Conservation (phyloP, 805 yeast genomes). For the Teunomyces funiuensis region DNA sequence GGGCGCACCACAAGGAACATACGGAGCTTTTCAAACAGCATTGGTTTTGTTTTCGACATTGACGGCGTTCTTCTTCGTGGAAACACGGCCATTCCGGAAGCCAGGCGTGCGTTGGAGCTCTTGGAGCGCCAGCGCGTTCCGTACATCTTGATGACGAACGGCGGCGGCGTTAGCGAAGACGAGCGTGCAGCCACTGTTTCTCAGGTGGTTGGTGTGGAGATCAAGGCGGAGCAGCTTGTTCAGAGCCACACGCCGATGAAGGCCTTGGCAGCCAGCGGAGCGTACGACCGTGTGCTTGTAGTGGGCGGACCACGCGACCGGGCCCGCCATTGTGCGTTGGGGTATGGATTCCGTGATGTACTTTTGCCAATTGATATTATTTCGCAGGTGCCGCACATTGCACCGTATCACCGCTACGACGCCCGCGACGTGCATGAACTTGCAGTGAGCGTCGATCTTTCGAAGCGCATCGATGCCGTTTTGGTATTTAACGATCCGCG, state of each 20-base stretch:
- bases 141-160: slow-evolving; percentile 82
- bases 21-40: background rate
- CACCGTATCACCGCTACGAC: slow-evolving; percentile 67
- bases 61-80: slow-evolving; percentile 90
- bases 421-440: slow-evolving; percentile 44
- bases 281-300: slow-evolving; percentile 63
- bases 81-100: slow-evolving; percentile 60
- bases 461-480: slow-evolving; percentile 64
- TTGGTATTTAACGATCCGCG: slow-evolving; percentile 87
- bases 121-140: slow-evolving; percentile 62
- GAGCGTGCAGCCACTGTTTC: slow-evolving; percentile 58
- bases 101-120: slow-evolving; percentile 56
- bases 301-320: slow-evolving; percentile 79
- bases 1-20: background rate
- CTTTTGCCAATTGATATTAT: slow-evolving; percentile 73
- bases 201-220: slow-evolving; percentile 39
- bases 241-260: slow-evolving; percentile 88
- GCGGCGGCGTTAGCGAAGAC: slow-evolving; percentile 77
- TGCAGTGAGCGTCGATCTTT: slow-evolving; percentile 33
- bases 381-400: slow-evolving; percentile 51
- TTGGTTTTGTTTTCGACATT: slow-evolving; percentile 51
- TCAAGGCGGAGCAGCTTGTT: slow-evolving; percentile 66
- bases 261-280: slow-evolving; percentile 47
- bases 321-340: slow-evolving; percentile 69
- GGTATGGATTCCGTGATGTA: slow-evolving; percentile 77